Evolutionary conservation across 148 eudicot species (phyloP).

Genomic region (Pouteria glomerata): DNA sequence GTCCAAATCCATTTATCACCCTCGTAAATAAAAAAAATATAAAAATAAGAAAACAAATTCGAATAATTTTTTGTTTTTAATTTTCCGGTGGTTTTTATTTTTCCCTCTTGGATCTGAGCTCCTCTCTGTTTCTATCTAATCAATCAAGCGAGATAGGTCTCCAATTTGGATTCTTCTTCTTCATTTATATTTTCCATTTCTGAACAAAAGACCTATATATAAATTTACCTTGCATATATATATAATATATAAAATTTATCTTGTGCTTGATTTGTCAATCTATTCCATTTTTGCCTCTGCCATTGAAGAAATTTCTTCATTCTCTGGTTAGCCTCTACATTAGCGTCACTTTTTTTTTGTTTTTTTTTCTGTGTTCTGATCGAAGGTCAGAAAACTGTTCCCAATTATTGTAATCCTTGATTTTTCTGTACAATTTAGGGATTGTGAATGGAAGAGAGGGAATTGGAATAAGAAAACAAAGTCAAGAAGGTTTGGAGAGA

Average conservation of each 20-base stretch:
- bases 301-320: not conserved
- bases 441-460: constrained; percentile 16
- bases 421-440: not conserved
- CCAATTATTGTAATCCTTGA: not conserved
- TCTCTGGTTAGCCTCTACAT: not conserved
- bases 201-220: no score
- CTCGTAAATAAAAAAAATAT: no score
- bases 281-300: not conserved
- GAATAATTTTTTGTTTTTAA: no score
- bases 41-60: no score
- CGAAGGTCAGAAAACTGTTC: not conserved
- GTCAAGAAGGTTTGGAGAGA: not conserved
- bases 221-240: no score
- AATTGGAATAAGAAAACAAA: constrained; percentile 1
- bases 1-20: not conserved
- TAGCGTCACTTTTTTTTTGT: not conserved
- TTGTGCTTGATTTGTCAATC: not conserved
- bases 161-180: not conserved
- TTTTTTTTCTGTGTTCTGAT: not conserved
- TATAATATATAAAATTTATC: not conserved
- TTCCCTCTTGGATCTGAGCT: constrained; percentile 2
- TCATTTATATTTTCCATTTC: not conserved
- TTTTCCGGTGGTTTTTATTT: constrained; percentile 26
- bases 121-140: constrained; percentile 6
- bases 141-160: not conserved